These are phyloP conservation scores for Mycena polygramma DNA, from an alignment of 768 basidiomycete genomes.

Conservation along the genomic window DNA sequence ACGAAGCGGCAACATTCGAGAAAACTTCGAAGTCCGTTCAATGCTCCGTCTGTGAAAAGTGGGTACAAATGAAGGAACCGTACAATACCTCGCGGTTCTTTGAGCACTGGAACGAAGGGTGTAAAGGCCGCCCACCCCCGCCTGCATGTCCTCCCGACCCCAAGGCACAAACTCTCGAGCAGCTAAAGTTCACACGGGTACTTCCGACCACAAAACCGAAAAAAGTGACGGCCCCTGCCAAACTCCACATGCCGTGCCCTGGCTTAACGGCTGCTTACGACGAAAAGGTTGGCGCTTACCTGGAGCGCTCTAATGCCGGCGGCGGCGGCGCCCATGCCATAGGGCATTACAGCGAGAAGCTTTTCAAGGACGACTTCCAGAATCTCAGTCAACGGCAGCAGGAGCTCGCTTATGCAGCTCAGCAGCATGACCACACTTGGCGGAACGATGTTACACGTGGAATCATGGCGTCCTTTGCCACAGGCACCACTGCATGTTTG, in stretches of 20 bases:
- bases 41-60: conserved; percentile 32
- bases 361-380: neutral
- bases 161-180: neutral
- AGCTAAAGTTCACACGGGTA: too few relatives aligned
- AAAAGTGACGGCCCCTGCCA: neutral
- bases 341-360: neutral
- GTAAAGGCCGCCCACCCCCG: neutral
- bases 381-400: neutral
- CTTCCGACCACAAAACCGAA: neutral
- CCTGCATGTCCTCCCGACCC: neutral
- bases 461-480: conserved; percentile 17
- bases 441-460: conserved; percentile 4
- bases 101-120: conserved; percentile 19
- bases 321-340: conserved; percentile 10
- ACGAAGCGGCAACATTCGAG: conserved; percentile 1
- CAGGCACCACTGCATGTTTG: neutral
- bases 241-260: neutral
- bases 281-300: neutral
- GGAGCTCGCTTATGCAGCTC: neutral
- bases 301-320: neutral
- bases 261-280: conserved; percentile 1
- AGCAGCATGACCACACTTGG: conserved; percentile 12
- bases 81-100: conserved; percentile 29
- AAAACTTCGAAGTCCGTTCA: conserved; percentile 9
- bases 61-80: conserved; percentile 23